Conservation (phyloP, 352 stramenopile genomes). For the Phytophthora meadii region DNA sequence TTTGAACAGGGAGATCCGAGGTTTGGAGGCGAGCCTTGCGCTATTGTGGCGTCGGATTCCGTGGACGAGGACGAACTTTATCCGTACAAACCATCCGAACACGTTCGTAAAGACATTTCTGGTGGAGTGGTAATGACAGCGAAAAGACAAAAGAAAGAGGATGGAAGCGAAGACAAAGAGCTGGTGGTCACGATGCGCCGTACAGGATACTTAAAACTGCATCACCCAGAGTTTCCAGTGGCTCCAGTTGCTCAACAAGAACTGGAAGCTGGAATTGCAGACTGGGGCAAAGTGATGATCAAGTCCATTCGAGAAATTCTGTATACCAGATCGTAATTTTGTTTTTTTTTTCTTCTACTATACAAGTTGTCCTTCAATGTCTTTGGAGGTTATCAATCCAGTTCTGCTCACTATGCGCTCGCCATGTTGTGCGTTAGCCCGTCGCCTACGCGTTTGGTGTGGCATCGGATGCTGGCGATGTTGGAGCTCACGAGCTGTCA, state of each 20-base stretch:
- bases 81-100: slow-evolving; percentile 24
- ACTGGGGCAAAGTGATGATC: slow-evolving; percentile 34
- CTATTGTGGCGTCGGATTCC: slow-evolving; percentile 37
- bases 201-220: slow-evolving; percentile 19
- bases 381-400: too few species aligned
- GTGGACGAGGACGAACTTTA: slow-evolving; percentile 42
- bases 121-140: slow-evolving; percentile 35
- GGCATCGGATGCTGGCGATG: slow-evolving; percentile 4
- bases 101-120: slow-evolving; percentile 43
- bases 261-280: slow-evolving; percentile 19
- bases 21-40: slow-evolving; percentile 24
- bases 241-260: slow-evolving; percentile 15
- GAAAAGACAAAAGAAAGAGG: slow-evolving; percentile 16
- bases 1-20: slow-evolving; percentile 16
- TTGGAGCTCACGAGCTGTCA: slow-evolving; percentile 16
- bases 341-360: too few species aligned
- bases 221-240: slow-evolving; percentile 23
- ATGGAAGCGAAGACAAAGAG: not conserved
- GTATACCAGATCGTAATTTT: slow-evolving; percentile 8
- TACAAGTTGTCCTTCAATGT: too few species aligned
- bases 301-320: slow-evolving; percentile 31
- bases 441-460: slow-evolving; percentile 10
- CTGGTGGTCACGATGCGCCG: slow-evolving; percentile 27
- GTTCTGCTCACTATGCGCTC: slow-evolving; percentile 11
- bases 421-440: slow-evolving; percentile 8